These are phyloP conservation scores for Cladosporium phlei DNA, from an alignment of 2,329 filamentous ascomycete species.

Conservation along the genomic window DNA sequence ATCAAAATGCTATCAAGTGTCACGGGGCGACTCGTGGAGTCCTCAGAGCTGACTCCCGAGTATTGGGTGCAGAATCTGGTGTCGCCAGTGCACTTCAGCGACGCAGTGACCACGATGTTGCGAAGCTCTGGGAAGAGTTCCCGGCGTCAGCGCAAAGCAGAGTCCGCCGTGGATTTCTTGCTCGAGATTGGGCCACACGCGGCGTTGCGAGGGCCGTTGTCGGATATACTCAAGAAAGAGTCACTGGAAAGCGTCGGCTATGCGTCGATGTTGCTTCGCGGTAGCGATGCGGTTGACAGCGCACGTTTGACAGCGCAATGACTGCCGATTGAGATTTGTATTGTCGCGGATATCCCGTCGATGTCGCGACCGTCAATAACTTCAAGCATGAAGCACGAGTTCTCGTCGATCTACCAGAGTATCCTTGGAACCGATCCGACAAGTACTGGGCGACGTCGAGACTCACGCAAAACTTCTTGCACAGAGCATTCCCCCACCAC, in stretches of 20 bases:
- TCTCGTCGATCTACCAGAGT: not conserved
- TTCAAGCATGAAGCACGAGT: not conserved
- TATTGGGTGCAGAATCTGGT: conserved; percentile 47
- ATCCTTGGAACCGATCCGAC: conserved; percentile 12
- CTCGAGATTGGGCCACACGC: conserved; percentile 1
- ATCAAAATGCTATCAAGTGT: not conserved
- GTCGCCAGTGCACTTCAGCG: conserved; percentile 40
- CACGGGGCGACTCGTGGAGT: not conserved
- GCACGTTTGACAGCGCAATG: not conserved
- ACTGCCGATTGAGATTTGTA: not conserved
- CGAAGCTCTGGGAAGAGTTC: not conserved
- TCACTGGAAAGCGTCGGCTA: not conserved
- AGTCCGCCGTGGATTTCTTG: not conserved
- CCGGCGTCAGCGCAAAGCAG: not conserved
- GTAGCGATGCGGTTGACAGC: not conserved
- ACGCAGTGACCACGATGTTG: too few relatives aligned
- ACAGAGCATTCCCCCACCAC: conserved; percentile 28
- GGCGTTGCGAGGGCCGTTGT: not conserved
- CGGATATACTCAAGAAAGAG: not conserved
- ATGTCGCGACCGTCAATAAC: not conserved
- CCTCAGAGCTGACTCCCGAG: not conserved
- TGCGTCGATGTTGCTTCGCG: not conserved
- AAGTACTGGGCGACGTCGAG: conserved; percentile 14
- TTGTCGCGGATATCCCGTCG: not conserved
- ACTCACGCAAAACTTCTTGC: not conserved